A percentile compares a stretch with the other conserved stretches of the same genome.
Conservation (phyloP, 257 asterid genomes). For the Solanum ahanhuiri region DNA sequence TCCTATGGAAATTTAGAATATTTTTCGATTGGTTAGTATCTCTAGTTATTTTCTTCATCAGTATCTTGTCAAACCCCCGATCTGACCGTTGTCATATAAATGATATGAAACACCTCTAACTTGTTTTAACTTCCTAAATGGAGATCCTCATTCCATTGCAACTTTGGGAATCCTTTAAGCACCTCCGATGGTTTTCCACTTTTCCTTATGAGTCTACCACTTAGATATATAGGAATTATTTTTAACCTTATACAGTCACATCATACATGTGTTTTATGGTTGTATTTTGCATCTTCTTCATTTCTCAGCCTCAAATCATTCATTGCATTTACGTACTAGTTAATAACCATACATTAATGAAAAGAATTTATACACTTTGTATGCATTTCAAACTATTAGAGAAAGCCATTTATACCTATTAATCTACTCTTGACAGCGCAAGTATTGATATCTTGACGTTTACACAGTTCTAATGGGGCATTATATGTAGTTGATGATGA, state of each 20-base stretch:
- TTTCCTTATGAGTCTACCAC: background rate
- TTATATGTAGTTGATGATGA: slow-evolving; percentile 8
- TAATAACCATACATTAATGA: background rate
- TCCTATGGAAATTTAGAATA: background rate
- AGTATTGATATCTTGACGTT: slow-evolving; percentile 6
- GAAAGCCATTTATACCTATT: background rate
- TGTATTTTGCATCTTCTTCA: background rate
- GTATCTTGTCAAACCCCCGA: background rate
- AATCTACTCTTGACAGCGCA: background rate
- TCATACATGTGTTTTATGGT: background rate
- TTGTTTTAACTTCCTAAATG: background rate
- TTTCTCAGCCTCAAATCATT: background rate
- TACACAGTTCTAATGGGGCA: slow-evolving; percentile 18
- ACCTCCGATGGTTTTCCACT: background rate
- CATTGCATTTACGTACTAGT: background rate
- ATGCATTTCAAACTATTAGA: background rate
- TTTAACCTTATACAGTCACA: background rate
- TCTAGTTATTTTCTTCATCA: background rate
- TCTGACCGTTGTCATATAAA: background rate
- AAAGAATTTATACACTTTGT: background rate
- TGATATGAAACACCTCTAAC: background rate
- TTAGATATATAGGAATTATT: background rate
- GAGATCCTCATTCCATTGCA: background rate
- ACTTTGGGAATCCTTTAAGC: background rate
- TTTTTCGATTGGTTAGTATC: background rate